Base-by-base conservation (phyloP, 148 eudicot genomes). In the Diospyros lotus region DNA sequence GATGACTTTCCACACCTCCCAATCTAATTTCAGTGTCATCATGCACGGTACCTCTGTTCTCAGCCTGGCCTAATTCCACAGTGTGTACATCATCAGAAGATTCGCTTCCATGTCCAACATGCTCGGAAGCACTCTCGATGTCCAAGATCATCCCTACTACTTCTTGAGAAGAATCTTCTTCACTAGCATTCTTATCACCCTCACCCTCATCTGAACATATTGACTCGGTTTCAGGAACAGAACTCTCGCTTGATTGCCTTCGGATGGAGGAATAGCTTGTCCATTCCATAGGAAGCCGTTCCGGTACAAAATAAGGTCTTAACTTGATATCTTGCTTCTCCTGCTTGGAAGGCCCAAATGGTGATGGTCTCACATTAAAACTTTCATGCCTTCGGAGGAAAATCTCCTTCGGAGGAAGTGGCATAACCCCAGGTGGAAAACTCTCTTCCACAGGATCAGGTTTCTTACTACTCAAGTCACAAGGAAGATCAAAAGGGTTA, bases 401-500 rank as follows among this genome's bases (percentile, higher is more conserved):
- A 3, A 67, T 66, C 54, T 82, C 82, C 67, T 77, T 86, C 9
- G 71, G 69, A 66, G 77, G 71, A 71, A 66, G 52, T 45, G 82
- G 68, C 63, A 78, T 51, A 55, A 73, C 75, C 15, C 82, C 85
- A 17, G 69, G 72, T 53, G 68, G 66, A 28, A 84, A 82, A 58
- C 50, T 46, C 52, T 82, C 83, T 63, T 17, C 81, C 9, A 70
- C 72, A n/a, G 74, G 62, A 54, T 77, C 77, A 3, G 81, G 80
- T 43, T 77, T 68, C 52, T 63, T 80, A 80, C 70, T 72, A 0
- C 85, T 87, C 2, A 79, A 80, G 7, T 86, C 82, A 80, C 75
- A 74, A 38, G 88, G 82, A 65, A 85, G 84, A 76, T 87, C 93
- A 42, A 89, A 89, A 61, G 93, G 90, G 55, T 89, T 89, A 72